These are phyloP conservation scores for Penicillium canariense DNA, from an alignment of 495 filamentous ascomycete genomes.

Conservation along the genomic window DNA sequence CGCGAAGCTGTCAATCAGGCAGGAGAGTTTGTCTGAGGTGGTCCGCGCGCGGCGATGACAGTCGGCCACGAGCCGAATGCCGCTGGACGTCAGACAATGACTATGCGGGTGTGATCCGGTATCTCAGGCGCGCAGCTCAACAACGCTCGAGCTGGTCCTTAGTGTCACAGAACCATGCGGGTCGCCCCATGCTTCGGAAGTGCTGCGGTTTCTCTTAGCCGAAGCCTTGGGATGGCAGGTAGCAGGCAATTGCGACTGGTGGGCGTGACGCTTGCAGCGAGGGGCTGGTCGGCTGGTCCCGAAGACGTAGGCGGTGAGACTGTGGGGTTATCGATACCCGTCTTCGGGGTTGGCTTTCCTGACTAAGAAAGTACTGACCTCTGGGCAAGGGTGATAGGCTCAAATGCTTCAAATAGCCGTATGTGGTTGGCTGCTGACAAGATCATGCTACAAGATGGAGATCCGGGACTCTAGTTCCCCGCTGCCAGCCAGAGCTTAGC, in stretches of 20 bases:
- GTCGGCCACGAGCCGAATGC: conserved; percentile 2
- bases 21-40: neutral
- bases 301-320: conserved; percentile 21
- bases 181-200: conserved; percentile 3
- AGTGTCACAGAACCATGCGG: neutral
- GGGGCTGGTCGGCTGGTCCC: conserved; percentile 20
- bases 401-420: too few relatives aligned
- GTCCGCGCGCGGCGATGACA: neutral
- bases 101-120: neutral
- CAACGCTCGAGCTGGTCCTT: neutral
- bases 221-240: neutral
- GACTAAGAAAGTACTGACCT: too few relatives aligned
- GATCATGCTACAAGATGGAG: too few relatives aligned
- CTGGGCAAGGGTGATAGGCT: too few relatives aligned
- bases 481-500: neutral
- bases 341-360: neutral
- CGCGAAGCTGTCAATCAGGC: neutral
- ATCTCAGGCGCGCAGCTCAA: neutral
- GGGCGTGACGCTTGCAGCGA: conserved; percentile 27
- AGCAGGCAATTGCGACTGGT: conserved; percentile 5
- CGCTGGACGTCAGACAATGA: conserved; percentile 1
- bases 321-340: conserved; percentile 25
- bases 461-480: too few relatives aligned
- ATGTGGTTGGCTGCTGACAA: too few relatives aligned
- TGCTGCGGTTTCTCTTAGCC: neutral